A percentile compares a stretch with the other conserved stretches of the same genome.
Conservation (phyloP, 2,329 filamentous ascomycete species). For the Ustilaginoidea virens region DNA sequence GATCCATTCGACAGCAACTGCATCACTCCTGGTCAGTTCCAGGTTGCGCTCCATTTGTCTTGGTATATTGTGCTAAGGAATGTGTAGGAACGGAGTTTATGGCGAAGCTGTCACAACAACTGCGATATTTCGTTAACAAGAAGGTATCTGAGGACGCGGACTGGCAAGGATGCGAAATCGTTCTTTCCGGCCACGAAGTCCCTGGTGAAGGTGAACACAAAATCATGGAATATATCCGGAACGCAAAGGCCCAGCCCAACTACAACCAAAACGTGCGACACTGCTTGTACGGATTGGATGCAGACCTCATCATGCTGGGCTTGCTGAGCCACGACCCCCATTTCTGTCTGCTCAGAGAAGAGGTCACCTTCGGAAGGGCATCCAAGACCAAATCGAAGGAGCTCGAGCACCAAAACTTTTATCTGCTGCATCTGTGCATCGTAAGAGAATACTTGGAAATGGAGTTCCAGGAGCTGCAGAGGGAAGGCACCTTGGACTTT, state of each 20-base stretch:
- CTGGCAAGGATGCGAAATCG: slow-evolving; percentile 93
- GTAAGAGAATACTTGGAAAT: slow-evolving; percentile 93
- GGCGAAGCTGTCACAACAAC: slow-evolving; percentile 83
- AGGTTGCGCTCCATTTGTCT: no score
- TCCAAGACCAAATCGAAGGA: slow-evolving; percentile 86
- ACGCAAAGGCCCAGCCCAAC: slow-evolving; percentile 84
- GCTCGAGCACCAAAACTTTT: slow-evolving; percentile 97
- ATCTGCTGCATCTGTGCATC: slow-evolving; percentile 90
- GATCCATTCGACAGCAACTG: slow-evolving; percentile 97
- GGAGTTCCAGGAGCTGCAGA: slow-evolving; percentile 86
- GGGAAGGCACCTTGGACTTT: slow-evolving; percentile 56
- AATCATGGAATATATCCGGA: slow-evolving; percentile 99
- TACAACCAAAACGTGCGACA: slow-evolving; percentile 92
- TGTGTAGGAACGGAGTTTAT: slow-evolving; percentile 69
- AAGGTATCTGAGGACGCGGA: slow-evolving; percentile 94
- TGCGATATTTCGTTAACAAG: slow-evolving; percentile 98
- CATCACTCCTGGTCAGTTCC: slow-evolving; percentile 63
- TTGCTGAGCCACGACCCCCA: slow-evolving; percentile 95
- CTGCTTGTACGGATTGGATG: slow-evolving; percentile 92
- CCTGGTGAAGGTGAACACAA: slow-evolving; percentile 98
- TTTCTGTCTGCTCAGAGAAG: slow-evolving; percentile 91
- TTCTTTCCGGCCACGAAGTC: slow-evolving; percentile 93
- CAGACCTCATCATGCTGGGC: slow-evolving; percentile 96
- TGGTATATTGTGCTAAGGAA: slow-evolving; percentile 6
- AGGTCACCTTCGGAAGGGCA: slow-evolving; percentile 89